Conservation (phyloP, 176 grass and related monocot species). For the Tuctoria greenei region DNA sequence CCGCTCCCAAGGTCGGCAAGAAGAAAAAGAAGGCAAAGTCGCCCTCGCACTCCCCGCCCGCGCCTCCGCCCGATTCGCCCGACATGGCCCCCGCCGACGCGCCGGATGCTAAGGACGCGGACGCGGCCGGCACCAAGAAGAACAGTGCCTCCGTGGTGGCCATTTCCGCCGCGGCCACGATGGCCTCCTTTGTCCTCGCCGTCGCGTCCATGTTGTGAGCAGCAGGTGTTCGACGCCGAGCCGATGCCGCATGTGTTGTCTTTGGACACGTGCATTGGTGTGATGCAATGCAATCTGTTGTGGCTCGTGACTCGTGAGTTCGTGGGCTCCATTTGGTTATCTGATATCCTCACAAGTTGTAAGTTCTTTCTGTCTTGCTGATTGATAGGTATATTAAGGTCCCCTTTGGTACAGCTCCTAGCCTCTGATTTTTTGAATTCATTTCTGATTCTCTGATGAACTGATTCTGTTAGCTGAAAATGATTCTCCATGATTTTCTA, state of each 20-base stretch:
- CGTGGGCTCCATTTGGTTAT: slow-evolving; percentile 31
- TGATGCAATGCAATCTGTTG: slow-evolving; percentile 32
- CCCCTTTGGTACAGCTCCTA: too few relatives aligned
- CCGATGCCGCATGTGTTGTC: neutral
- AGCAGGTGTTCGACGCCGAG: slow-evolving; percentile 20
- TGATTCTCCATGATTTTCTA: too few relatives aligned
- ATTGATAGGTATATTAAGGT: too few relatives aligned
- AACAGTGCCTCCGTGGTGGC: slow-evolving; percentile 13
- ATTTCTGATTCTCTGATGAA: too few relatives aligned
- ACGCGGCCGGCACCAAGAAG: slow-evolving; percentile 34
- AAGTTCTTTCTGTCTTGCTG: too few relatives aligned
- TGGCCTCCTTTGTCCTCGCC: slow-evolving; percentile 21
- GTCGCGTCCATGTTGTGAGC: slow-evolving; percentile 43
- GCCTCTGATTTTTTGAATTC: too few relatives aligned
- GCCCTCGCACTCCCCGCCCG: slow-evolving; percentile 58
- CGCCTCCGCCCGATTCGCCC: slow-evolving; percentile 57
- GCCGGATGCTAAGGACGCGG: slow-evolving; percentile 41
- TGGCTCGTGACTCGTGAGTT: slow-evolving; percentile 36
- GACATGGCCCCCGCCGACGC: slow-evolving; percentile 56
- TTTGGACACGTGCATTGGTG: slow-evolving; percentile 18
- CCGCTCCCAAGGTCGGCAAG: slow-evolving; percentile 39
- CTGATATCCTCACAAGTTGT: too few relatives aligned
- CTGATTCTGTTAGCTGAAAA: too few relatives aligned
- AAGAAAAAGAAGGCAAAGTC: slow-evolving; percentile 50
- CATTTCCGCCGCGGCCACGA: slow-evolving; percentile 11